Base-by-base conservation (phyloP, 2,329 filamentous ascomycete species). In the Aspergillus japonicus region DNA sequence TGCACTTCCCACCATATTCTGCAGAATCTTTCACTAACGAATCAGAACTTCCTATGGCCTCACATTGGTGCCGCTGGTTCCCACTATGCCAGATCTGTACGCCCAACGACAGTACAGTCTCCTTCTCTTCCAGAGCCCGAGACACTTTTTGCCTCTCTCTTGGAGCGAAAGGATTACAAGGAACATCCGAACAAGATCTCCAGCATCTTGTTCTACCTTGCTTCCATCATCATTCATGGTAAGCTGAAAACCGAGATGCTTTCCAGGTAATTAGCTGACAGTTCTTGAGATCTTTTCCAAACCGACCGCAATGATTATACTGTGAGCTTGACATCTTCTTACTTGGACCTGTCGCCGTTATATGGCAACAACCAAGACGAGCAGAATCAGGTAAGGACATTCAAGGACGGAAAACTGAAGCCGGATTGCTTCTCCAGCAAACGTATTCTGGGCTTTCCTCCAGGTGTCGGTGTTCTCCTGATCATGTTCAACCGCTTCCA, bases 161-260 rank as follows among this genome's bases (percentile, higher is more conserved):
- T 91, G 80, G 85, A 84, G 16, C 83, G 88, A 26, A 82, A 83
- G 60, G 75, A 81, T n/a, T 85, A 85, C 62, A 81, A 85, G 62
- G 80, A 86, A 57, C 89, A 91, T 70, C 87, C 88, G 0, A 88
- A 88, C 54, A 83, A 85, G n/a, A 86, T 92, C 47, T 92, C 89
- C 0, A 88, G 87, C 66, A 86, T 91, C 76, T 78, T 93, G 16
- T 91, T 91, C 72, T 91, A 92, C 64, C 78, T 90, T 48, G 90
- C 89, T 0, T 86, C 88, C 6, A 88, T 93, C 67, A 85, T 86
- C 61, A 85, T 84, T 54, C 83, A 85, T 64, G 80, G 80, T 73
- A 73, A 47, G 55, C 16, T 21, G 7, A 16, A 19, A 3, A 2
- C 5, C 23, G 7, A 21, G 47, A 21, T 8, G 12, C 33, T 24